Percentiles rank a stretch among this genome's conserved stretches.
phyloP scores from a whole-genome alignment of 495 filamentous ascomycete genomes.

The Mycothermus thermophilus region DNA sequence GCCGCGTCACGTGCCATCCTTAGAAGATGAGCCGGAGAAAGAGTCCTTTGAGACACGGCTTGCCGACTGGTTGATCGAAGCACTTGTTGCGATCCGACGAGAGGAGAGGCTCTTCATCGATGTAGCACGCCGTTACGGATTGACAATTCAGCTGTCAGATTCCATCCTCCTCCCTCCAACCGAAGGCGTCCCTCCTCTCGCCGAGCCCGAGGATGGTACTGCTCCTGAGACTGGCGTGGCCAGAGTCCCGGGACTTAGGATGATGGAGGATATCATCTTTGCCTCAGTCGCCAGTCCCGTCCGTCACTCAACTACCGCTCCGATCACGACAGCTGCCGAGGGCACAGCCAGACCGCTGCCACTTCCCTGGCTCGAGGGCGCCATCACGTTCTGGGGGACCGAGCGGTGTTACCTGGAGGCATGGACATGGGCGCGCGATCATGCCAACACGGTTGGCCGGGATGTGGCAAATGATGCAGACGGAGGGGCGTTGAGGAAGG shows the following conservation, averaged over 20 bases:
- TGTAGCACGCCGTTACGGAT: conserved; percentile 44
- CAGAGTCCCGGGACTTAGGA: too few relatives aligned
- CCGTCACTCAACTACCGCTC: too few relatives aligned
- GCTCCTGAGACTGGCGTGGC: too few relatives aligned
- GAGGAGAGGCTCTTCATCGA: conserved; percentile 59
- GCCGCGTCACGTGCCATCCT: conserved; percentile 22
- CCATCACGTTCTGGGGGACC: conserved; percentile 61
- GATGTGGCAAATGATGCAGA: conserved; percentile 33
- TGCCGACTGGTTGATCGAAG: conserved; percentile 47
- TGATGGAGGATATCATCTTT: too few relatives aligned
- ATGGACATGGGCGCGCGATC: conserved; percentile 40
- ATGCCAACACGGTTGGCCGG: conserved; percentile 17
- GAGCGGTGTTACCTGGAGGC: conserved; percentile 49
- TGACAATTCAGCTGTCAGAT: conserved; percentile 40
- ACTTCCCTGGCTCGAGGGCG: conserved; percentile 41
- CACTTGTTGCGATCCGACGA: conserved; percentile 46
- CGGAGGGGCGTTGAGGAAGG: conserved; percentile 45
- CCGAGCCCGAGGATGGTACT: too few relatives aligned
- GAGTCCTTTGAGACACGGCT: conserved; percentile 31
- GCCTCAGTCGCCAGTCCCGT: too few relatives aligned
- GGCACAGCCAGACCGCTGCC: too few relatives aligned
- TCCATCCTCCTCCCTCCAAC: conserved; percentile 7
- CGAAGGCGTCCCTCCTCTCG: too few relatives aligned
- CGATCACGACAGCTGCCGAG: too few relatives aligned
- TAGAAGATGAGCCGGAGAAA: conserved; percentile 13